A percentile compares a stretch with the other conserved stretches of the same genome.
phyloP scores from a whole-genome alignment of 163 green algal species.

The Smithsoniella earleae region DNA sequence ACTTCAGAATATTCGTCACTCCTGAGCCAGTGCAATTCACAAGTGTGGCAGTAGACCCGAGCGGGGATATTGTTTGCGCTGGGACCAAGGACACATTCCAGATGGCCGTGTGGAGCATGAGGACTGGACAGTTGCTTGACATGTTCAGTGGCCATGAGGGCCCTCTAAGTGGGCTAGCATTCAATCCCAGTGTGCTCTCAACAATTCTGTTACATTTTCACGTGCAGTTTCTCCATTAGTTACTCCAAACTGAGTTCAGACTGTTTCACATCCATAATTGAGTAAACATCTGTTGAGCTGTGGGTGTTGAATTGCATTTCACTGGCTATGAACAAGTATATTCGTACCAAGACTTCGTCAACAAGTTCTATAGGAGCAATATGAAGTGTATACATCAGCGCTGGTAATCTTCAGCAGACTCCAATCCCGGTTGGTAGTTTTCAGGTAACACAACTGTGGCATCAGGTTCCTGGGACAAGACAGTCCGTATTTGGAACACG shows the following conservation, averaged over 20 bases:
- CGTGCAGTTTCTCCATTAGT: background rate
- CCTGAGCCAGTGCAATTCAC: constrained; percentile 73
- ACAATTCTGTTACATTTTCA: background rate
- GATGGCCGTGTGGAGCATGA: constrained; percentile 88
- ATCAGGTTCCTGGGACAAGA: constrained; percentile 85
- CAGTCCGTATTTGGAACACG: constrained; percentile 72
- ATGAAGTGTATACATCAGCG: too few species aligned
- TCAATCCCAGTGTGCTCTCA: constrained; percentile 51
- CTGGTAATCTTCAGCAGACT: too few species aligned
- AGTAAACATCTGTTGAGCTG: too few species aligned
- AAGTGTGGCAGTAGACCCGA: constrained; percentile 68
- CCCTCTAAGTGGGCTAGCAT: constrained; percentile 69
- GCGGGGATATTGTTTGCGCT: constrained; percentile 67
- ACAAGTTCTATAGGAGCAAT: too few species aligned
- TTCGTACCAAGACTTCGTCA: too few species aligned
- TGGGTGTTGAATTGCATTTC: too few species aligned
- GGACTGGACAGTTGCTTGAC: constrained; percentile 87
- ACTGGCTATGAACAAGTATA: too few species aligned
- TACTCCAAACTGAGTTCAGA: too few species aligned
- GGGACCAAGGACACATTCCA: constrained; percentile 71
- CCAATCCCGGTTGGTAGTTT: too few species aligned
- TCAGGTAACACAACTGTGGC: constrained; percentile 48
- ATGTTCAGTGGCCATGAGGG: constrained; percentile 85
- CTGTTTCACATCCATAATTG: too few species aligned
- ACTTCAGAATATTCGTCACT: constrained; percentile 89